Conservation (phyloP, 768 basidiomycete genomes). For the Pleurotus ostreatus region DNA sequence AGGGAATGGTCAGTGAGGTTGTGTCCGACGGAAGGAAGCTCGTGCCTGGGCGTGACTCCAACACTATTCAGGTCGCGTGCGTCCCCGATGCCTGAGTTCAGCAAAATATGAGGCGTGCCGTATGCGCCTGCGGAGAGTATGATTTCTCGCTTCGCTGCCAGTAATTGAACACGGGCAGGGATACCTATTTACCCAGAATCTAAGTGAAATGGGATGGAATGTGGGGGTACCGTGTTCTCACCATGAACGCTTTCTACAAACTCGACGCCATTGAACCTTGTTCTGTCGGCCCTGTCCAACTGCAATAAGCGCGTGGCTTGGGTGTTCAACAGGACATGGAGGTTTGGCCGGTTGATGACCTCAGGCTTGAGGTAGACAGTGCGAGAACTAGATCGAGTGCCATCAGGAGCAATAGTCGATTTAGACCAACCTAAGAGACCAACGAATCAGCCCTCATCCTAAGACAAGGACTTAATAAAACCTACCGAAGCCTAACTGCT, state of each 20-base stretch:
- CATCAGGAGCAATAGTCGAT: slow-evolving; percentile 23
- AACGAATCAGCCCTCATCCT: background rate
- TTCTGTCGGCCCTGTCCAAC: background rate
- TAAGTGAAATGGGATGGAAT: background rate
- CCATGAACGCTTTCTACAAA: background rate
- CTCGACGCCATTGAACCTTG: background rate
- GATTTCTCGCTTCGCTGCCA: slow-evolving; percentile 28
- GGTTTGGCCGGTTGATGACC: slow-evolving; percentile 22
- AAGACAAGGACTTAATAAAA: background rate
- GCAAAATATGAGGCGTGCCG: slow-evolving; percentile 25
- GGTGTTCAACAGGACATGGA: slow-evolving; percentile 27
- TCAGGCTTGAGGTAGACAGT: slow-evolving; percentile 25
- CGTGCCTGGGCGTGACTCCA: slow-evolving; percentile 30
- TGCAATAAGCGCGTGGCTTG: slow-evolving; percentile 22
- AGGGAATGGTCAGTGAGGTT: slow-evolving; percentile 29
- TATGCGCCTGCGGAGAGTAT: slow-evolving; percentile 31
- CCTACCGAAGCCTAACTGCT: slow-evolving; percentile 23
- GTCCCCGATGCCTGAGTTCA: slow-evolving; percentile 32
- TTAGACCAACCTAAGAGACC: slow-evolving; percentile 22
- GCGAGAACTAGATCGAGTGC: slow-evolving; percentile 24
- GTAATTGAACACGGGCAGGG: background rate
- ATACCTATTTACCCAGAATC: background rate
- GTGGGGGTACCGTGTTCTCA: background rate
- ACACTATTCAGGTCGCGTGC: slow-evolving; percentile 7
- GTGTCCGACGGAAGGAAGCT: slow-evolving; percentile 30